Evolutionary conservation across 2,329 filamentous ascomycete genomes (phyloP), one percentile per base, ranked within the genome.

Genomic region (Alternaria dauci): DNA sequence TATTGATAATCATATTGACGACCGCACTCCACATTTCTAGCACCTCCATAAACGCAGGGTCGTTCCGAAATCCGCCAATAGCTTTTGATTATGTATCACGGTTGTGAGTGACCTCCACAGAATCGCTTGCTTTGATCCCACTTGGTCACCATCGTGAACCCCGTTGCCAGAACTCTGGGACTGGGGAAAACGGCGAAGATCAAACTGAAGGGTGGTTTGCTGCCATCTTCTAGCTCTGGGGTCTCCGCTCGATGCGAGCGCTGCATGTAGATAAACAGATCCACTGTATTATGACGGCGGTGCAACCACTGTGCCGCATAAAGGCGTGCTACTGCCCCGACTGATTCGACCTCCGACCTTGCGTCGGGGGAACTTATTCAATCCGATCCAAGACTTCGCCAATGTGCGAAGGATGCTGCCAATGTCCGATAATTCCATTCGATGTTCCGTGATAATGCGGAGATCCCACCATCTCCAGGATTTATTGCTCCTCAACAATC

Each of bases 1-100:
- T 55, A 44, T 48, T 50, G 52, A 59, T 55, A 43, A 56, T 59
- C 57, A 44, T 38, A 59, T 26, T 43, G 41, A 58, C 38, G 34
- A 36, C 38, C 46, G 36, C 30, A 28, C 50, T 28, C 53, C 46
- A 51, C 52, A 56, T 59, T 55, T 56, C 39, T 16, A 34, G 30
- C 52, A 54, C 38, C 20, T 38, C 57, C 30, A 34, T 32, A 30
- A 28, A 44, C 52, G n/a, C 44, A 56, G 52, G 44, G 57, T 59
- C 52, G 6, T 7, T 51, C 25, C 44, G 42, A 43, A 47, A 34
- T 36, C 57, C 38, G 39, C 57, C 57, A 59, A 59, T 59, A 42
- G 42, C 25, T 43, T 34, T 42, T 30, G 30, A 11, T 30, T 47
- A 44, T 50, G 44, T 23, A 51, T 30, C n/a, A 41, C 23, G 36